Evolutionary conservation across 345 rosid genomes (phyloP).

Genomic region (Cardamine chenopodiifolia): DNA sequence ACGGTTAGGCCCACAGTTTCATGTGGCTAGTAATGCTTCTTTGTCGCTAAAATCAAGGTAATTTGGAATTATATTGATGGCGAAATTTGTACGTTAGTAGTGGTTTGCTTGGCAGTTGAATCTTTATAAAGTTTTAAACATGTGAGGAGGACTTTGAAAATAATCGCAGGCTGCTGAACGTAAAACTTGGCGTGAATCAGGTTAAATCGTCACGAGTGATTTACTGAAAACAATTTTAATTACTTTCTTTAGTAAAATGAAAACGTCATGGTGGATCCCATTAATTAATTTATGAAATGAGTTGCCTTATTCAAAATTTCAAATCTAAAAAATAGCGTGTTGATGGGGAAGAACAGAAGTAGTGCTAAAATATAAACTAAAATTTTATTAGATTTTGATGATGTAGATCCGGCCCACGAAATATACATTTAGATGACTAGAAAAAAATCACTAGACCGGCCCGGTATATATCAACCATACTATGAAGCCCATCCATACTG

Average conservation of each 20-base stretch:
- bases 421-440: background rate
- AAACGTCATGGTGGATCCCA: constrained; percentile 12
- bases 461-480: too few relatives aligned
- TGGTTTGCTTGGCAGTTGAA: constrained; percentile 44
- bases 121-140: background rate
- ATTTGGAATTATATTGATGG: constrained; percentile 25
- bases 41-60: constrained; percentile 25
- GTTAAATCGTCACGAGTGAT: constrained; percentile 22
- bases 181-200: constrained; percentile 44
- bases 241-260: background rate
- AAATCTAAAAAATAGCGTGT: background rate
- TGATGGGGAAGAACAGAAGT: background rate
- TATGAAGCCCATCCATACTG: too few relatives aligned
- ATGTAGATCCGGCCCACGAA: background rate
- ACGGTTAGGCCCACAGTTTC: constrained; percentile 33
- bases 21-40: background rate
- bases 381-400: too few relatives aligned
- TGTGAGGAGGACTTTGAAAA: constrained; percentile 11
- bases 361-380: too few relatives aligned
- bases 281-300: background rate
- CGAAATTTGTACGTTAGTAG: constrained; percentile 43
- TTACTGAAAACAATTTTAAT: background rate
- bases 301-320: background rate
- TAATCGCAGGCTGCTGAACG: constrained; percentile 31
- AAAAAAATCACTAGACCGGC: background rate